A percentile compares a stretch with the other conserved stretches of the same genome.
Evolutionary conservation across 2,329 filamentous ascomycete genomes (phyloP).

Genomic region (Emergomyces orientalis): DNA sequence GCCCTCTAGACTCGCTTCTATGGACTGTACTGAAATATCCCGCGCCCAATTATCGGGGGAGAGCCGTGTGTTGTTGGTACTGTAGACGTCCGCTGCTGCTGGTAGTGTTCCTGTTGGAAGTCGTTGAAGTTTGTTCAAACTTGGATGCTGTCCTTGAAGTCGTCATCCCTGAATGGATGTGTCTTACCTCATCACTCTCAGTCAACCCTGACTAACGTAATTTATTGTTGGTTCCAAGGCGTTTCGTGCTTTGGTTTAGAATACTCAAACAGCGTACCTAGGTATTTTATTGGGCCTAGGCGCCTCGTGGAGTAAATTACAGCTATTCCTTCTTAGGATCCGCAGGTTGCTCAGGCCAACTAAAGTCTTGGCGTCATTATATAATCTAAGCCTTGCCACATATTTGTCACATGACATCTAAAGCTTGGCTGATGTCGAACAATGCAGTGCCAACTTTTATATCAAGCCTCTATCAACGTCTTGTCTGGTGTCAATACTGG

Average conservation of each 20-base stretch:
- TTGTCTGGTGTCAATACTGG: not conserved
- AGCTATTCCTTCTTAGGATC: too few relatives aligned
- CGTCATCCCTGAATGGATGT: not conserved
- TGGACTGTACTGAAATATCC: not conserved
- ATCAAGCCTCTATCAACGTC: too few relatives aligned
- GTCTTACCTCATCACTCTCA: slow-evolving; percentile 1
- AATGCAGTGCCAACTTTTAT: too few relatives aligned
- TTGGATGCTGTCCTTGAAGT: not conserved
- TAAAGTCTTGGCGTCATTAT: not conserved
- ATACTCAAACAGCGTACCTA: too few relatives aligned
- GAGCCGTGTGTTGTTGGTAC: not conserved
- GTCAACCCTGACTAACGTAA: not conserved
- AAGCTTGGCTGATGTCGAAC: too few relatives aligned
- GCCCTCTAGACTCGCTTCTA: not conserved
- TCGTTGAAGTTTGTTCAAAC: not conserved
- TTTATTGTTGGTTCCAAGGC: not conserved
- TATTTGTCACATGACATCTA: not conserved
- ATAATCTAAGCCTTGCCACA: not conserved
- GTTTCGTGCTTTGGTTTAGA: too few relatives aligned
- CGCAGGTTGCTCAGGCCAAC: too few relatives aligned
- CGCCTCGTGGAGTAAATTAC: not conserved
- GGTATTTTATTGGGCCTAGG: too few relatives aligned
- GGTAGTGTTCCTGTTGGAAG: not conserved
- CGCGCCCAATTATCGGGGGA: not conserved
- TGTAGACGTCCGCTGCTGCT: not conserved